Evolutionary conservation across 2,329 filamentous ascomycete species (phyloP).

Genomic region (Botrytis deweyae): DNA sequence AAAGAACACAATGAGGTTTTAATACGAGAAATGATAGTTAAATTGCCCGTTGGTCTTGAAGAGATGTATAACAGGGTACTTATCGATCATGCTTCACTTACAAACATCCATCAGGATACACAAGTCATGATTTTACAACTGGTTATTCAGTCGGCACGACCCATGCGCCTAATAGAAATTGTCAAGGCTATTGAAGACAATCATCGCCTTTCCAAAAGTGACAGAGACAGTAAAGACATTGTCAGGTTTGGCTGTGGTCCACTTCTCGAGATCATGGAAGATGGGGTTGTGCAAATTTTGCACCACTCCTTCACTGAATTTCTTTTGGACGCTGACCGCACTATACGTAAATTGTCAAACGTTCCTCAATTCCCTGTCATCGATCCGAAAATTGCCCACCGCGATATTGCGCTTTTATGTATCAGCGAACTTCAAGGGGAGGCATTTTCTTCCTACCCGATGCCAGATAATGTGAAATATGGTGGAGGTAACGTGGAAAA

Average conservation of each 20-base stretch:
- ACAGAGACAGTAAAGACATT: slow-evolving; percentile 39
- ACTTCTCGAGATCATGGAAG: slow-evolving; percentile 46
- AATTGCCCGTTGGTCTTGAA: slow-evolving; percentile 31
- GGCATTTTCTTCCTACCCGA: neutral
- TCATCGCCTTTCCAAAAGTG: neutral
- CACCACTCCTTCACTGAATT: slow-evolving; percentile 52
- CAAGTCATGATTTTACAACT: slow-evolving; percentile 31
- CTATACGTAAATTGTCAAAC: neutral
- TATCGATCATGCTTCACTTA: slow-evolving; percentile 22
- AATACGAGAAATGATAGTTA: neutral
- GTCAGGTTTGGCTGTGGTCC: slow-evolving; percentile 43
- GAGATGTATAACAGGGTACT: slow-evolving; percentile 35
- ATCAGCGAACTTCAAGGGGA: slow-evolving; percentile 15
- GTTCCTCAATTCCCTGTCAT: slow-evolving; percentile 21
- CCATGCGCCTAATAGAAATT: slow-evolving; percentile 28
- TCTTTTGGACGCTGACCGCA: slow-evolving; percentile 36
- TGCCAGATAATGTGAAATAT: neutral
- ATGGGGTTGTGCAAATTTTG: slow-evolving; percentile 47
- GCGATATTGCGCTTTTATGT: slow-evolving; percentile 1
- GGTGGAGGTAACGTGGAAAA: neutral
- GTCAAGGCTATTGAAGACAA: slow-evolving; percentile 4
- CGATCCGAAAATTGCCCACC: slow-evolving; percentile 12
- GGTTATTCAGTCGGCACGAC: slow-evolving; percentile 31
- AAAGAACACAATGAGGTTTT: neutral
- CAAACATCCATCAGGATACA: slow-evolving; percentile 16